Conservation (phyloP, 2,329 filamentous ascomycete genomes). For the Didymella exigua region DNA sequence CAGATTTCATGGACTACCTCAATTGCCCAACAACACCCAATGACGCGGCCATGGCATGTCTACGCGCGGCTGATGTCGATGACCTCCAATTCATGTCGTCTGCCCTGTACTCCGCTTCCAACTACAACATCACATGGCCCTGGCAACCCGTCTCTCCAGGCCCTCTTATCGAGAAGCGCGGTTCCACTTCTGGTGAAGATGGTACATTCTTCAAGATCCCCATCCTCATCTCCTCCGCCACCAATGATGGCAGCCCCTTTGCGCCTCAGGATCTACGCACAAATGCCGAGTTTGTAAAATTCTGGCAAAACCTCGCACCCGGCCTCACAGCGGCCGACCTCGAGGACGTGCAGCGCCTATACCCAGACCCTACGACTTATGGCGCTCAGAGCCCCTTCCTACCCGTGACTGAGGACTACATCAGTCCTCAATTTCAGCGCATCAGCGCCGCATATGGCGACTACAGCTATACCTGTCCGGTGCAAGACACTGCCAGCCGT, state of each 20-base stretch:
- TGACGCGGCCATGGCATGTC: constrained; percentile 46
- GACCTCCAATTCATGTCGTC: constrained; percentile 50
- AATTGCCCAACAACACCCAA: constrained; percentile 34
- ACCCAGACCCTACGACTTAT: constrained; percentile 32
- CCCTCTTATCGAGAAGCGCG: constrained; percentile 54
- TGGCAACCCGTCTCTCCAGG: constrained; percentile 57
- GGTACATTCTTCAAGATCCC: constrained; percentile 45
- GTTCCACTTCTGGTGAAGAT: constrained; percentile 47
- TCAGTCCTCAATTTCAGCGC: constrained; percentile 53
- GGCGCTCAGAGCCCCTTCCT: constrained; percentile 19
- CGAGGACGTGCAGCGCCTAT: constrained; percentile 35
- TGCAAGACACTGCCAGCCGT: constrained; percentile 39
- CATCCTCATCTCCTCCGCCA: constrained; percentile 43
- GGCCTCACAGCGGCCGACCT: constrained; percentile 39
- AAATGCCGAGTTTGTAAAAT: constrained; percentile 45
- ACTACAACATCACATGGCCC: constrained; percentile 54
- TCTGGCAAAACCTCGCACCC: constrained; percentile 38
- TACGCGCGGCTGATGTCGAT: constrained; percentile 46
- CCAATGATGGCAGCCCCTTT: constrained; percentile 45
- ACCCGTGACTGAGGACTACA: constrained; percentile 46
- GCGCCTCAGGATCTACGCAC: constrained; percentile 42
- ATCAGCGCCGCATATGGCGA: constrained; percentile 51
- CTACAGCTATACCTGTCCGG: constrained; percentile 46
- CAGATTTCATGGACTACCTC: constrained; percentile 38
- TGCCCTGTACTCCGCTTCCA: constrained; percentile 48